Percentiles rank a stretch among this genome's conserved stretches.
These are phyloP conservation scores for Verticillium alfalfae DNA, from an alignment of 2,329 filamentous ascomycete genomes.

Conservation along the genomic window DNA sequence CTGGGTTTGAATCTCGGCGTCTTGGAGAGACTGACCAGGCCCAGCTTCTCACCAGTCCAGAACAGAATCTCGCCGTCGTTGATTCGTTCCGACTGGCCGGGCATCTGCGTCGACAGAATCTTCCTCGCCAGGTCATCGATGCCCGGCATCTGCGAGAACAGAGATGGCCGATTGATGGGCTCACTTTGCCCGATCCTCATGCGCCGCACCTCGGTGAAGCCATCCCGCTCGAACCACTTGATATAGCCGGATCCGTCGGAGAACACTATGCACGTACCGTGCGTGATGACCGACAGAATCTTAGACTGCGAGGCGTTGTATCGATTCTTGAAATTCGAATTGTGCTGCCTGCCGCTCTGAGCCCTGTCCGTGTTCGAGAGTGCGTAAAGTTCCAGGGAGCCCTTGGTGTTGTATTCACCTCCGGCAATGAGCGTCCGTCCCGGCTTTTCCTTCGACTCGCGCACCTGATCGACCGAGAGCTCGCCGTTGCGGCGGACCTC, in stretches of 20 bases:
- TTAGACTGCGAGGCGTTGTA: conserved; percentile 78
- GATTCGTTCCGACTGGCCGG: conserved; percentile 18
- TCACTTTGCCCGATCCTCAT: conserved; percentile 52
- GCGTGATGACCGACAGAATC: conserved; percentile 72
- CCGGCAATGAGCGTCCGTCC: conserved; percentile 72
- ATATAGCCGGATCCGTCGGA: conserved; percentile 79
- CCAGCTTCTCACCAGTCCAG: conserved; percentile 84
- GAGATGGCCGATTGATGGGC: conserved; percentile 34
- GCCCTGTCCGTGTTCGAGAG: conserved; percentile 31
- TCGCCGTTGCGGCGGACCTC: conserved; percentile 51
- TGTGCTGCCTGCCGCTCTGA: conserved; percentile 27
- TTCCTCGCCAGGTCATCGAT: conserved; percentile 75
- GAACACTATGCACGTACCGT: conserved; percentile 76
- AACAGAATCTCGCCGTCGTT: conserved; percentile 68
- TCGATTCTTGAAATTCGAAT: conserved; percentile 65
- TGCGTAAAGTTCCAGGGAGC: conserved; percentile 82
- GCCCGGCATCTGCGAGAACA: conserved; percentile 46
- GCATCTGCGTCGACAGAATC: conserved; percentile 57
- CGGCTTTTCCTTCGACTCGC: conserved; percentile 42
- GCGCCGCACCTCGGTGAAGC: conserved; percentile 53
- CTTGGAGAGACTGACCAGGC: conserved; percentile 61
- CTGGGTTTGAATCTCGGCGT: conserved; percentile 40
- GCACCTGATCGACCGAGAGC: conserved; percentile 49
- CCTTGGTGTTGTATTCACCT: conserved; percentile 88
- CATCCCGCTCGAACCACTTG: conserved; percentile 89